phyloP scores from a whole-genome alignment of 202 grass and related monocot genomes.

The Miscanthus sacchariflorus region DNA sequence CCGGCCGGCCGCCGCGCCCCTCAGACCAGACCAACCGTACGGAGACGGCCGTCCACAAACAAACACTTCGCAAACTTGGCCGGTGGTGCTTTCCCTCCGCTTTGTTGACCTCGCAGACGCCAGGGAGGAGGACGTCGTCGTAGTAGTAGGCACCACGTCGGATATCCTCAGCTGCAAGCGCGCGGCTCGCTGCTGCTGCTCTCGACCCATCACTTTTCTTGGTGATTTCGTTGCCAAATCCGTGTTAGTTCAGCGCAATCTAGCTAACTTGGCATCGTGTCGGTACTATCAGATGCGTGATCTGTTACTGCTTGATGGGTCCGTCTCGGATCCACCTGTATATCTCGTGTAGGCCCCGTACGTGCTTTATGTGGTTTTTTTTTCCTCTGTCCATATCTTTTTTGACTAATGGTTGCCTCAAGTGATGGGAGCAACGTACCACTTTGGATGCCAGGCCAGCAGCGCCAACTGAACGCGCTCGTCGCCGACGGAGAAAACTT shows the following conservation, averaged over 20 bases:
- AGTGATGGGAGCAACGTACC: background rate
- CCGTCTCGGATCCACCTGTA: background rate
- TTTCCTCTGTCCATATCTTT: background rate
- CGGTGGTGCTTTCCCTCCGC: constrained; percentile 19
- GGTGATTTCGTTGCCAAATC: background rate
- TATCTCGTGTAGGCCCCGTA: constrained; percentile 1
- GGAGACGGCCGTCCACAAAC: constrained; percentile 2
- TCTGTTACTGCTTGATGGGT: background rate
- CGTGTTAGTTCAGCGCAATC: constrained; percentile 18
- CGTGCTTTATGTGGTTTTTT: background rate
- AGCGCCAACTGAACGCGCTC: background rate
- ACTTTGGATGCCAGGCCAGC: constrained; percentile 7
- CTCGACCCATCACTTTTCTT: background rate
- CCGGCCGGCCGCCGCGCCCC: background rate
- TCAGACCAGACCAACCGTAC: background rate
- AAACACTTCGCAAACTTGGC: background rate
- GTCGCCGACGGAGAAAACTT: background rate
- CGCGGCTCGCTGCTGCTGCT: background rate
- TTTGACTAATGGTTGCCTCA: background rate
- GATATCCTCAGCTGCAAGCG: background rate
- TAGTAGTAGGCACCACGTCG: background rate
- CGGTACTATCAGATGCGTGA: background rate
- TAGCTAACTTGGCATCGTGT: constrained; percentile 22
- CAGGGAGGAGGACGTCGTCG: too few relatives aligned
- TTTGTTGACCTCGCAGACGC: constrained; percentile 4